Evolutionary conservation across 2,329 filamentous ascomycete genomes (phyloP), one percentile per base, ranked within the genome.

Genomic region (Nakataea oryzae): DNA sequence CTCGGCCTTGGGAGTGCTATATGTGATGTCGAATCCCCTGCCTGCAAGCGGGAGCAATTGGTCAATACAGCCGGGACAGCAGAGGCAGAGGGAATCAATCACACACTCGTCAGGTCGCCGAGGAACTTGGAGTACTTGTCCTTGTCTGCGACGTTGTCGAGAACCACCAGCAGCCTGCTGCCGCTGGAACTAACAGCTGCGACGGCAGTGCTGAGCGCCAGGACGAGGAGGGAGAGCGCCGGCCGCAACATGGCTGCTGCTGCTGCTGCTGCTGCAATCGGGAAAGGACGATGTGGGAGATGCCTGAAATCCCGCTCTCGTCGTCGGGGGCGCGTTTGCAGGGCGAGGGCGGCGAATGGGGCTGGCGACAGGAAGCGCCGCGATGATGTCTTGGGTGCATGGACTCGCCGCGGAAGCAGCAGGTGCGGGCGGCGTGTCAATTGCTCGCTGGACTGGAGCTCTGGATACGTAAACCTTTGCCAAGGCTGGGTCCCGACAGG

Each of bases 131-230:
- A 90, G 76, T 96, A 99, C 67, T 84, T 83, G 68, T 83, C 84
- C 81, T 93, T 91, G 72, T 96, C 91, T 55, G 84, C 82, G 65
- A 86, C 81, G 69, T 96, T 89, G 70, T 97, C 93, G 61, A 96
- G 76, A 63, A 99, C 83, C 64, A 96, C 92, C 70, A 99, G 81
- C 75, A 97, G 76, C 72, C 91, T 85, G 74, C 84, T 85, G 64
- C 93, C 95, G 59, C 86, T 82, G 66, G 87, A 88, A 79, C 93
- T 96, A 70, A 89, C 77, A 63, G 92, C 92, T 74, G 88, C 84
- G 67, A 85, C 89, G 63, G 86, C 78, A 70, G 87, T 82, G 66
- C 85, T 77, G 65, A 90, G 80, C 66, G 85, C 79, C 70, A 92
- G 78, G 64, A 91, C 75, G 66, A 91, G 77, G 71, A 90, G 81